Evolutionary conservation across 192 early-diverging fungal genomes (phyloP).

Genomic region (Podila verticillata): DNA sequence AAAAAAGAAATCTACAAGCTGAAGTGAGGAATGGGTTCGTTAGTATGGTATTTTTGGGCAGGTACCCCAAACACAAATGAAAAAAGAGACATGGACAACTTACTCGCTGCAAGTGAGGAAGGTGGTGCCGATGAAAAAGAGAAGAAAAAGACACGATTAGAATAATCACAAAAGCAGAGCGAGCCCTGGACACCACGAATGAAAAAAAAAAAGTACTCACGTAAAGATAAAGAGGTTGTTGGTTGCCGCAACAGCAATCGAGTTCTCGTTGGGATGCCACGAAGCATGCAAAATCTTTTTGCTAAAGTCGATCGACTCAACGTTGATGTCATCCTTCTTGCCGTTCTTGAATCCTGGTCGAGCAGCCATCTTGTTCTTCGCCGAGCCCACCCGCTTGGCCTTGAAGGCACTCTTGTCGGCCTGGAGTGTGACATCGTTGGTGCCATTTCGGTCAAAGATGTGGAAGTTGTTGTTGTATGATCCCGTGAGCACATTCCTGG

Average conservation of each 20-base stretch:
- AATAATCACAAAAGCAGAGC: not conserved
- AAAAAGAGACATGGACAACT: too few species aligned
- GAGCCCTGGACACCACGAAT: not conserved
- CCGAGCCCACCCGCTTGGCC: slow-evolving; percentile 86
- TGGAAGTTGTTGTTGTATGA: slow-evolving; percentile 99
- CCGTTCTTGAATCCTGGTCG: slow-evolving; percentile 47
- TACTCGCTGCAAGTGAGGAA: too few species aligned
- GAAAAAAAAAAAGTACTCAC: slow-evolving; percentile 27
- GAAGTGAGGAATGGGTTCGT: too few species aligned
- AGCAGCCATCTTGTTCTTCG: slow-evolving; percentile 76
- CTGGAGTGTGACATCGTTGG: slow-evolving; percentile 88
- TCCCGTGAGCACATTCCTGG: slow-evolving; percentile 89
- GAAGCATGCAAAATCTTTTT: slow-evolving; percentile 98
- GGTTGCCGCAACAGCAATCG: slow-evolving; percentile 97
- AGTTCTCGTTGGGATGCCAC: slow-evolving; percentile 99
- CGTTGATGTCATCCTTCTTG: slow-evolving; percentile 81
- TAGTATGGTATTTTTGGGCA: too few species aligned
- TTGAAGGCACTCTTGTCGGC: slow-evolving; percentile 99
- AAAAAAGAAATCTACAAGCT: too few species aligned
- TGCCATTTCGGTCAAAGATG: slow-evolving; percentile 87
- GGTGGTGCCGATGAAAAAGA: too few species aligned
- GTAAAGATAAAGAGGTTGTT: slow-evolving; percentile 99
- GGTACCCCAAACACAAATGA: too few species aligned
- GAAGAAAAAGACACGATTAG: too few species aligned
- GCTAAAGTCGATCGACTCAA: slow-evolving; percentile 89